Percentiles rank a stretch among this genome's conserved stretches.
Conservation (phyloP, 805 yeast genomes). For the Sungouiella thailandica region DNA sequence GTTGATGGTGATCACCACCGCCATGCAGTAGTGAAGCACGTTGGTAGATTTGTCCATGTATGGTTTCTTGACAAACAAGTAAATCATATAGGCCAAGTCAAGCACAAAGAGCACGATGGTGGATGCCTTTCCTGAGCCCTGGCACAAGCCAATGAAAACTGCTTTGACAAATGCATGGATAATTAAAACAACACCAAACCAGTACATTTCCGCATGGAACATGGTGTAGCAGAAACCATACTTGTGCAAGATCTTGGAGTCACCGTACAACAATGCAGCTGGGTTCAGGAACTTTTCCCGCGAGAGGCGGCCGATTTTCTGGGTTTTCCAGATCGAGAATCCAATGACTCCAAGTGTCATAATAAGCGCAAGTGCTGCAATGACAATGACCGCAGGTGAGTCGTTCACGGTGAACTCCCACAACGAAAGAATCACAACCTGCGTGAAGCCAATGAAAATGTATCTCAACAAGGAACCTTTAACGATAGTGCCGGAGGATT, state of each 20-base stretch:
- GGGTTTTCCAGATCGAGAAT: conserved; percentile 64
- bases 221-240: conserved; percentile 88
- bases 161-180: conserved; percentile 61
- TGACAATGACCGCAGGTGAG: conserved; percentile 82
- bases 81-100: conserved; percentile 65
- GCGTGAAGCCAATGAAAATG: conserved; percentile 80
- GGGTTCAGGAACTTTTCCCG: conserved; percentile 64
- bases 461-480: conserved; percentile 80
- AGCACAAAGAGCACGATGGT: conserved; percentile 69
- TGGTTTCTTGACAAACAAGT: conserved; percentile 63
- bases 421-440: conserved; percentile 68
- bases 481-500: conserved; percentile 53
- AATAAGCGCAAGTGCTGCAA: conserved; percentile 68
- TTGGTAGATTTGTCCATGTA: conserved; percentile 82
- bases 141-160: conserved; percentile 72
- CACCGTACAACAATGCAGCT: conserved; percentile 83
- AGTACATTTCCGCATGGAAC: conserved; percentile 76
- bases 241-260: conserved; percentile 62
- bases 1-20: conserved; percentile 68
- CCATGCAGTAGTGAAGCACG: conserved; percentile 64
- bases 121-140: conserved; percentile 76
- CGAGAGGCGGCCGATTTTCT: conserved; percentile 58
- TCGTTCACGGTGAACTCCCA: conserved; percentile 84
- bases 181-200: conserved; percentile 72
- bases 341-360: conserved; percentile 55